Conservation (phyloP, 257 asterid genomes). For the Scutellaria barbata region DNA sequence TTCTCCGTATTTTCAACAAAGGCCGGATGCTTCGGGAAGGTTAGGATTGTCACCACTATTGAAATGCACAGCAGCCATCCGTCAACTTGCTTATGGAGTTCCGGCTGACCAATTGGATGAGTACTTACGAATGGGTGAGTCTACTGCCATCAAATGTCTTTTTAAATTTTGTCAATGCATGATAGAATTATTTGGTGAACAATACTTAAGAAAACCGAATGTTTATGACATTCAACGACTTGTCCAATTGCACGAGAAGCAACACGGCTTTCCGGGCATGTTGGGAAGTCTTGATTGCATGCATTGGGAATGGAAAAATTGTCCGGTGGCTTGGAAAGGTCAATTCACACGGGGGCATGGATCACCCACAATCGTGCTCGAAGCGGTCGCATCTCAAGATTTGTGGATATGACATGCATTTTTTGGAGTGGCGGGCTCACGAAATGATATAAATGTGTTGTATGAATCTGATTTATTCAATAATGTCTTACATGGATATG, state of each 20-base stretch:
- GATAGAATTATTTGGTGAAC: too few relatives aligned
- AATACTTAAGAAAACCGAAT: too few relatives aligned
- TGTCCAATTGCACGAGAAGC: too few relatives aligned
- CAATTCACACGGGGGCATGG: not conserved
- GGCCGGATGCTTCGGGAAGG: not conserved
- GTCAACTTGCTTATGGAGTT: not conserved
- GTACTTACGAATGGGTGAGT: not conserved
- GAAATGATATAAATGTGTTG: too few relatives aligned
- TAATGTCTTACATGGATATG: too few relatives aligned
- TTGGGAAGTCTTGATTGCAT: too few relatives aligned
- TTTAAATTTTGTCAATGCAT: not conserved
- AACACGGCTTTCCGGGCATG: too few relatives aligned
- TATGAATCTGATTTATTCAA: too few relatives aligned
- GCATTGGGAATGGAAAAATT: too few relatives aligned
- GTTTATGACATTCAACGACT: too few relatives aligned
- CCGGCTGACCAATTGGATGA: not conserved
- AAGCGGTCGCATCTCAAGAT: not conserved
- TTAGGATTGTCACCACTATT: not conserved
- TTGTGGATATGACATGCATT: not conserved
- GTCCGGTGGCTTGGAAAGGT: not conserved
- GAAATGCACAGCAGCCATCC: not conserved
- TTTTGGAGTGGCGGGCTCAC: too few relatives aligned
- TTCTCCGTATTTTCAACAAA: not conserved
- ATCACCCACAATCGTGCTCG: not conserved
- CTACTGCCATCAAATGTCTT: not conserved